phyloP scores from a whole-genome alignment of 176 grass and related monocot genomes.

The Musa troglodytarum region DNA sequence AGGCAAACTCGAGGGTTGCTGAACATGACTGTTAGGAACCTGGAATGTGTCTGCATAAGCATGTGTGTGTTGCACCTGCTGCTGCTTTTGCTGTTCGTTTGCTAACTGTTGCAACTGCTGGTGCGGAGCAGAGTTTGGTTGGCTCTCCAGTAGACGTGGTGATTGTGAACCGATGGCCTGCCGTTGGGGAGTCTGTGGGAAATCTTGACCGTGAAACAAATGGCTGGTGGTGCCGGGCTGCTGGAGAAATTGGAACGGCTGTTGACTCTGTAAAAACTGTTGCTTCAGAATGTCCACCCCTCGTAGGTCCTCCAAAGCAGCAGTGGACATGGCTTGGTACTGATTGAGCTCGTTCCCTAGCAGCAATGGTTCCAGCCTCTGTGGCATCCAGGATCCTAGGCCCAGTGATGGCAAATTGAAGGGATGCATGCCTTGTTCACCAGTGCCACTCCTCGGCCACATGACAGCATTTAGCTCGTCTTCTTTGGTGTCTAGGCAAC shows the following conservation, averaged over 20 bases:
- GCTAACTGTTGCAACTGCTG: constrained; percentile 10
- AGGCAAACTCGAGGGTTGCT: constrained; percentile 9
- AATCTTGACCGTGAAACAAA: background rate
- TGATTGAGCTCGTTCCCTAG: constrained; percentile 19
- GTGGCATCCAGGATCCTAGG: constrained; percentile 16
- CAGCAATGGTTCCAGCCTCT: constrained; percentile 12
- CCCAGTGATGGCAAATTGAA: constrained; percentile 9
- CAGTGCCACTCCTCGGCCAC: background rate
- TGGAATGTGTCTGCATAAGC: constrained; percentile 11
- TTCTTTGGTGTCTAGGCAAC: constrained; percentile 16
- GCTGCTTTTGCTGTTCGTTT: constrained; percentile 1
- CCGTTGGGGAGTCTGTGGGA: constrained; percentile 9
- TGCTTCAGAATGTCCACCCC: constrained; percentile 9
- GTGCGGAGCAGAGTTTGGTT: background rate
- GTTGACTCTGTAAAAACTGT: constrained; percentile 17
- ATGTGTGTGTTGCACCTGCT: constrained; percentile 3
- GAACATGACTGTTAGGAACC: constrained; percentile 4
- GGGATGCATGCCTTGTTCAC: constrained; percentile 10
- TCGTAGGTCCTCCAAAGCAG: constrained; percentile 14
- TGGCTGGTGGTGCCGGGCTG: background rate
- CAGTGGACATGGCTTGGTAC: constrained; percentile 18
- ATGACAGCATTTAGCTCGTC: constrained; percentile 14
- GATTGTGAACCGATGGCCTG: background rate
- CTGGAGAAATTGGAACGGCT: constrained; percentile 9
- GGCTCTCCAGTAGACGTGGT: constrained; percentile 2